A percentile compares a stretch with the other conserved stretches of the same genome.
Evolutionary conservation across 2,329 filamentous ascomycete genomes (phyloP).

Genomic region (Zymoseptoria tritici): DNA sequence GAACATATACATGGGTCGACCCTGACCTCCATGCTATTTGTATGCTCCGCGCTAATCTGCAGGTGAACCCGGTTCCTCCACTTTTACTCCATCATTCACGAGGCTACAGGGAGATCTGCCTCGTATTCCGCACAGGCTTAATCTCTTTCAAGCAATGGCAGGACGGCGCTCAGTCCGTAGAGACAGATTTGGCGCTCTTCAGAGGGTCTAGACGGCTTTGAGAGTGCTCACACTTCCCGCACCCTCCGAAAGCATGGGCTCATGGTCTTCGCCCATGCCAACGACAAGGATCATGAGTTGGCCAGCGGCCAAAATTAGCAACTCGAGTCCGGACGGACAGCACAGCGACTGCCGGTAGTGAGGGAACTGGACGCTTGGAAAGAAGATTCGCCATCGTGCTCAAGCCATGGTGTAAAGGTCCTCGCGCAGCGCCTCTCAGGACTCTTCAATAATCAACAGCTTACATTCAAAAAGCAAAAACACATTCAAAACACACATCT

Average conservation of each 20-base stretch:
- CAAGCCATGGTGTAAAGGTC: neutral
- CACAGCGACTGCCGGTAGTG: too few species aligned
- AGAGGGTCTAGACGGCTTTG: too few species aligned
- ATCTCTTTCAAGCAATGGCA: neutral
- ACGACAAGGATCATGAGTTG: neutral
- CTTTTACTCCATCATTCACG: neutral
- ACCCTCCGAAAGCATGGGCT: neutral
- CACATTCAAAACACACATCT: neutral
- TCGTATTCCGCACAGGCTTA: neutral
- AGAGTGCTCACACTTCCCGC: neutral
- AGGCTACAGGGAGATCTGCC: neutral
- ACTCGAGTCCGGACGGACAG: neutral
- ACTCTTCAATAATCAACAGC: neutral
- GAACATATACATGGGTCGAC: too few species aligned
- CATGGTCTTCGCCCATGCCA: neutral
- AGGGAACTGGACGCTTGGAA: too few species aligned
- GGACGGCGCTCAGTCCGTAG: neutral
- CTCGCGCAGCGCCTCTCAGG: neutral
- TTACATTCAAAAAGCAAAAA: neutral
- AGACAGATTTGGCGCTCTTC: neutral
- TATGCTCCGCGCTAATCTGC: neutral
- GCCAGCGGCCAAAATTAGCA: neutral
- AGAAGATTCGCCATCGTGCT: neutral
- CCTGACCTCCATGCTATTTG: too few species aligned
- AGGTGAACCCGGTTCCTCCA: neutral